Base-by-base conservation (phyloP, 2,329 filamentous ascomycete genomes). In the Colletotrichum trifolii region DNA sequence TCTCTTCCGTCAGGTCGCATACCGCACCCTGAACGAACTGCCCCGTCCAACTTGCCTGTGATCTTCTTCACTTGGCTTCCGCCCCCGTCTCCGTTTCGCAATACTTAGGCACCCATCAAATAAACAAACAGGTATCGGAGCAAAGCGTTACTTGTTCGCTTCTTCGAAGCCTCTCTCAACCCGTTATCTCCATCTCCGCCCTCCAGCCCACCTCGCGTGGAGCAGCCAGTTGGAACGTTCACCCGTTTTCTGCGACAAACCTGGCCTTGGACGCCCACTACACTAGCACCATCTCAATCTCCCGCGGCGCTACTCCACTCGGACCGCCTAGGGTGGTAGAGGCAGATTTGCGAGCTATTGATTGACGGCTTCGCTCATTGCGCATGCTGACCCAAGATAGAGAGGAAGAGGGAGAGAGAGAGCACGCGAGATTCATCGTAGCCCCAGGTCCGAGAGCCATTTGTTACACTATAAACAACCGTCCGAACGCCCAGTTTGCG, bases 221-320 rank as follows among this genome's bases (percentile, higher is more conserved):
- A 65, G 62, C 47, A 47, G 45, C 62, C 58, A 62, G 46, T 57
- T 55, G 58, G 58, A 54, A 53, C 58, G 47, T 62, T 56, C 58
- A 50, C 40, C 58, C 53, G 58, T 40, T 46, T 54, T 55, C 48
- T 57, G 62, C 62, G 52, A 65, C 58, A 57, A 25, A 53, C 58
- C 62, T 65, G 40, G 58, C 58, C 56, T 54, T 33, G 34, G 47
- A 62, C 52, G 42, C 42, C 62, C 52, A 65, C 52, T 56, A 33
- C 58, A 50, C 62, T 65, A 65, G 62, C 52, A 65, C 58, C 52
- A 62, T 52, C 58, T 65, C 62, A 56, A 65, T 65, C 62, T 65
- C 62, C 62, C 52, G 62, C 62, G 15, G 56, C 58, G 13, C 35
- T n/a, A 49, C 62, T 54, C 62, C 62, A 65, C 62, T 62, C 53